A percentile compares a stretch with the other conserved stretches of the same genome.
Evolutionary conservation across 495 filamentous ascomycete species (phyloP).

Genomic region (Alectoria sarmentosa): DNA sequence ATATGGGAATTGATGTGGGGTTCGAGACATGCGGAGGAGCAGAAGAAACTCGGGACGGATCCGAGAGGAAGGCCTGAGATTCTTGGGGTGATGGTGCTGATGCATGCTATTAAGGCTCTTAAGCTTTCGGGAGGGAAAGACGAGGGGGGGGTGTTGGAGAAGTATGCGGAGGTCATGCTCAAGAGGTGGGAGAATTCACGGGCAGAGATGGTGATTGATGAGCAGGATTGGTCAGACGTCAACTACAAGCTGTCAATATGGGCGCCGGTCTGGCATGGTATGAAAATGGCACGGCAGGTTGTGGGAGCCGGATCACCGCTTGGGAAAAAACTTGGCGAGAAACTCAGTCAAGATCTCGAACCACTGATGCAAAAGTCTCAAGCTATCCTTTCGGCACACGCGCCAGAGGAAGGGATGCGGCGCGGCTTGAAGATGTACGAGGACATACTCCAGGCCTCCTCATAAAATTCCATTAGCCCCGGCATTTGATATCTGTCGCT

Average conservation of each 20-base stretch:
- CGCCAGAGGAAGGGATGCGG: slow-evolving; percentile 9
- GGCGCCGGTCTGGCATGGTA: slow-evolving; percentile 23
- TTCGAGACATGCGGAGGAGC: slow-evolving; percentile 15
- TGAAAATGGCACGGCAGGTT: slow-evolving; percentile 20
- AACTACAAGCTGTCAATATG: slow-evolving; percentile 21
- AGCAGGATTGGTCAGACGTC: slow-evolving; percentile 19
- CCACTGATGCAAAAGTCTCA: slow-evolving; percentile 15
- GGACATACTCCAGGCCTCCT: slow-evolving; percentile 13
- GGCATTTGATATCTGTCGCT: slow-evolving; percentile 9
- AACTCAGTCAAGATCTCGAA: slow-evolving; percentile 19
- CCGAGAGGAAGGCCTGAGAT: slow-evolving; percentile 21
- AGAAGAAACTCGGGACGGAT: slow-evolving; percentile 7
- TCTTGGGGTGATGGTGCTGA: slow-evolving; percentile 19
- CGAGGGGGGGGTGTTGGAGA: slow-evolving; percentile 17
- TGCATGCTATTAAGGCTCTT: slow-evolving; percentile 16
- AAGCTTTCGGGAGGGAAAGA: slow-evolving; percentile 9
- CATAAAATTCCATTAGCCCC: slow-evolving; percentile 2
- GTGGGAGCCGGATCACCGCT: slow-evolving; percentile 15
- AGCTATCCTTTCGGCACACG: slow-evolving; percentile 8
- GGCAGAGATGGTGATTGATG: neutral
- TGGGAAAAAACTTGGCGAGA: slow-evolving; percentile 12
- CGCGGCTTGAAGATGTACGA: slow-evolving; percentile 24
- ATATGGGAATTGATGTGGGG: slow-evolving; percentile 22
- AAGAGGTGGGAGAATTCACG: slow-evolving; percentile 13
- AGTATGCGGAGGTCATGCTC: slow-evolving; percentile 19